phyloP scores from a whole-genome alignment of 495 filamentous ascomycete species.

The Hypomontagnella monticulosa region DNA sequence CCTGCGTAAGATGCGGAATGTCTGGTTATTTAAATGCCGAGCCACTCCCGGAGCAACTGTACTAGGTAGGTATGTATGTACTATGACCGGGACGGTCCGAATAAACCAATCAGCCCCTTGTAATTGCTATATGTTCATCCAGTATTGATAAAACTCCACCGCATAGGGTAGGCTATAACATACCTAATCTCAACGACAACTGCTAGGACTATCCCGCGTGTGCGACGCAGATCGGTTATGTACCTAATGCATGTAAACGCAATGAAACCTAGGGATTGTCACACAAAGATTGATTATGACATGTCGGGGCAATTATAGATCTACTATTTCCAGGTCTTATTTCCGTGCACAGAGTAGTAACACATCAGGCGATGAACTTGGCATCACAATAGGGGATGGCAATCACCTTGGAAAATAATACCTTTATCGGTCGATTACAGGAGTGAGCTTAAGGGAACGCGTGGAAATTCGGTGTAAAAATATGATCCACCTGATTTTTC shows the following conservation, averaged over 20 bases:
- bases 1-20: not conserved
- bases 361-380: not conserved
- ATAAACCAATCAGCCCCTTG: conserved; percentile 8
- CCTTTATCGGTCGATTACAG: too few relatives aligned
- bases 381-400: too few relatives aligned
- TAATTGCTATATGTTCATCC: conserved; percentile 1
- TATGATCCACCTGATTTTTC: too few relatives aligned
- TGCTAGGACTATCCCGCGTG: not conserved
- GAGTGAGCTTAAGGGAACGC: too few relatives aligned
- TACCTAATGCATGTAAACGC: not conserved
- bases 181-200: conserved; percentile 7
- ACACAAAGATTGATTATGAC: not conserved
- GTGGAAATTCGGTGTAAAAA: too few relatives aligned
- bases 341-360: not conserved
- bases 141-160: not conserved
- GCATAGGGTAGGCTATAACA: not conserved
- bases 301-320: not conserved
- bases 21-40: conserved; percentile 4
- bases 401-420: too few relatives aligned
- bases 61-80: not conserved
- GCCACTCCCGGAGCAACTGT: not conserved
- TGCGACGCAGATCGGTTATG: not conserved
- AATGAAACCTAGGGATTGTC: not conserved
- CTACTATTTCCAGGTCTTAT: not conserved
- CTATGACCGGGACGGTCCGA: not conserved